These are phyloP conservation scores for Spiromastix sp. DNA, from an alignment of 2,329 filamentous ascomycete species.

Conservation along the genomic window DNA sequence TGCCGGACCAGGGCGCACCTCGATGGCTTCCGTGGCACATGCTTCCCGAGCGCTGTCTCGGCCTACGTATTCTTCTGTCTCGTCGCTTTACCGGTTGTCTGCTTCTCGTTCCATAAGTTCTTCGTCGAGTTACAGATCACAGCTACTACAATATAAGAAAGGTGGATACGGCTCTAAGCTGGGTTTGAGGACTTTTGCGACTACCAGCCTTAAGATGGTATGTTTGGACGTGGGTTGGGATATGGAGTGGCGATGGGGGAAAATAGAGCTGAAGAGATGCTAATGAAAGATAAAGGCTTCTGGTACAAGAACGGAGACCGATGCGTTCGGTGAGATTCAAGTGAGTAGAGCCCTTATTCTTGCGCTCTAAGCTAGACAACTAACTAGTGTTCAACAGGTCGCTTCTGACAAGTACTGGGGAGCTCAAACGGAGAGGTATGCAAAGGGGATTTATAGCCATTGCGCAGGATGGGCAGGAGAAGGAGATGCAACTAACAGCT, in stretches of 20 bases:
- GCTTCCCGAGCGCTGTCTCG: too few species aligned
- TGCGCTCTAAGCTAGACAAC: conserved; percentile 91
- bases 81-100: too few species aligned
- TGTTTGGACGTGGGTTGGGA: conserved; percentile 1
- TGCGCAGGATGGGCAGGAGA: conserved; percentile 1
- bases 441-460: conserved; percentile 19
- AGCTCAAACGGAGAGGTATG: conserved; percentile 83
- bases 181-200: conserved; percentile 10
- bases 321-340: conserved; percentile 95
- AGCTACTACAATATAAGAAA: too few species aligned
- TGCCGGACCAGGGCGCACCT: too few species aligned
- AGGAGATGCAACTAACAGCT: background rate
- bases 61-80: too few species aligned
- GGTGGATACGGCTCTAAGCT: too few species aligned
- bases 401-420: conserved; percentile 94
- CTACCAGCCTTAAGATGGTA: conserved; percentile 10
- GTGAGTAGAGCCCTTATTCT: conserved; percentile 24
- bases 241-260: background rate
- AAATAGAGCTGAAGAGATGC: background rate
- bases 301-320: conserved; percentile 71
- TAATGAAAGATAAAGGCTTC: conserved; percentile 20
- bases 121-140: too few species aligned
- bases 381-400: conserved; percentile 42
- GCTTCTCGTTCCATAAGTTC: too few species aligned
- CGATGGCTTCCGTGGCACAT: too few species aligned